These are phyloP conservation scores for Tuber aestivum DNA, from an alignment of 495 filamentous ascomycete species.

Conservation along the genomic window DNA sequence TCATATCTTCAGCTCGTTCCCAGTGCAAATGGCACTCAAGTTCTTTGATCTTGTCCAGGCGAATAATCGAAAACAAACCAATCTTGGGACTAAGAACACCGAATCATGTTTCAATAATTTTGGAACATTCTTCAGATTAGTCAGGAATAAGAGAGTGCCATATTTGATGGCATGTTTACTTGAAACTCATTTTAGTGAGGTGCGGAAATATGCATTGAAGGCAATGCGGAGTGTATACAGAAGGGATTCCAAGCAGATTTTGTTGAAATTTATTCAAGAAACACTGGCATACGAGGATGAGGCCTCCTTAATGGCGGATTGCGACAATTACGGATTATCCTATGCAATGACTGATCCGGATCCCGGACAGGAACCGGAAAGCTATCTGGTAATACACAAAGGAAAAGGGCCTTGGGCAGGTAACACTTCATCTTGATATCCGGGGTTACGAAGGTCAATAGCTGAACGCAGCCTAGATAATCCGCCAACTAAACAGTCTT, in stretches of 20 bases:
- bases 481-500: constrained; percentile 20
- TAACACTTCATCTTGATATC: not conserved
- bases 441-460: not conserved
- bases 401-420: not conserved
- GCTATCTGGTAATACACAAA: constrained; percentile 1
- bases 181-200: constrained; percentile 76
- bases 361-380: not conserved
- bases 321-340: constrained; percentile 27
- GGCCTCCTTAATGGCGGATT: constrained; percentile 23
- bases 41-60: constrained; percentile 53
- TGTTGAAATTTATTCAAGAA: constrained; percentile 33
- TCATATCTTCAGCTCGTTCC: constrained; percentile 51
- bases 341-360: constrained; percentile 4
- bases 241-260: constrained; percentile 56
- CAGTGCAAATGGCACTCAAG: constrained; percentile 62
- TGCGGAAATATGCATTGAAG: constrained; percentile 71
- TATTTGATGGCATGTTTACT: constrained; percentile 93
- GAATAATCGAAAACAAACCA: constrained; percentile 29
- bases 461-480: not conserved
- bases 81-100: constrained; percentile 25
- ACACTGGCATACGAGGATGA: constrained; percentile 35
- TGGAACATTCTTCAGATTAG: constrained; percentile 66
- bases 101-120: constrained; percentile 53
- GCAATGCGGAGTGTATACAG: constrained; percentile 58
- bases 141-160: constrained; percentile 63